Conservation (phyloP, 1,284 basidiomycete genomes). For the Macrocystidia cucumis region DNA sequence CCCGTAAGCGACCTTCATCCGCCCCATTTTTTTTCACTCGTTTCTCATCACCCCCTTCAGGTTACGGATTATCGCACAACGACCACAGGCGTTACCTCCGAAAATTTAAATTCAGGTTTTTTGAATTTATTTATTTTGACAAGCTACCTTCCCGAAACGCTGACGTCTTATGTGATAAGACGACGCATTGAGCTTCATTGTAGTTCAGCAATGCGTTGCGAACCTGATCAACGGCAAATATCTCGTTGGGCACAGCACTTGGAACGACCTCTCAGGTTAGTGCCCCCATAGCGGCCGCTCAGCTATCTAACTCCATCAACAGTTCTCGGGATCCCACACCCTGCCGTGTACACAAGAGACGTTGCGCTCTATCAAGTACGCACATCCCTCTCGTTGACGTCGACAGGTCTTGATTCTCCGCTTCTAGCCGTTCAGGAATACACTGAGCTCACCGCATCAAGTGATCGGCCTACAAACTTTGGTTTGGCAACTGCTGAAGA, state of each 20-base stretch:
- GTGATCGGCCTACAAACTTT: slow-evolving; percentile 67
- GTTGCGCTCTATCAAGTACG: slow-evolving; percentile 64
- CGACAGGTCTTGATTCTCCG: slow-evolving; percentile 5
- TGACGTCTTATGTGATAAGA: slow-evolving; percentile 23
- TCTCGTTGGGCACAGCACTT: slow-evolving; percentile 66
- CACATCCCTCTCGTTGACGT: slow-evolving; percentile 7
- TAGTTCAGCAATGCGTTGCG: slow-evolving; percentile 58
- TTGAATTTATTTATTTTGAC: slow-evolving; percentile 11
- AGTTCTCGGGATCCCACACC: slow-evolving; percentile 79
- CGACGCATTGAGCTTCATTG: slow-evolving; percentile 43
- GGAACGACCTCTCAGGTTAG: slow-evolving; percentile 70
- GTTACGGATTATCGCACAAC: slow-evolving; percentile 69
- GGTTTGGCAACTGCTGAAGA: slow-evolving; percentile 72
- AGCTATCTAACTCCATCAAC: slow-evolving; percentile 1
- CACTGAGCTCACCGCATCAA: slow-evolving; percentile 56
- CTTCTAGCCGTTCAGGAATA: slow-evolving; percentile 57
- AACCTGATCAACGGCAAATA: slow-evolving; percentile 58
- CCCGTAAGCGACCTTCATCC: slow-evolving; percentile 17
- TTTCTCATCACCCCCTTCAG: slow-evolving; percentile 12
- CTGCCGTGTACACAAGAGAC: slow-evolving; percentile 73
- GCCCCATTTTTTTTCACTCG: background rate
- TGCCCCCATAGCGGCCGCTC: slow-evolving; percentile 1
- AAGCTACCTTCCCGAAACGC: no score
- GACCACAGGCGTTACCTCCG: slow-evolving; percentile 58
- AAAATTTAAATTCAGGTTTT: slow-evolving; percentile 44